Evolutionary conservation across 805 yeast species (phyloP), one percentile per base, ranked within the genome.

Genomic region (Jamesozyma hellenica): DNA sequence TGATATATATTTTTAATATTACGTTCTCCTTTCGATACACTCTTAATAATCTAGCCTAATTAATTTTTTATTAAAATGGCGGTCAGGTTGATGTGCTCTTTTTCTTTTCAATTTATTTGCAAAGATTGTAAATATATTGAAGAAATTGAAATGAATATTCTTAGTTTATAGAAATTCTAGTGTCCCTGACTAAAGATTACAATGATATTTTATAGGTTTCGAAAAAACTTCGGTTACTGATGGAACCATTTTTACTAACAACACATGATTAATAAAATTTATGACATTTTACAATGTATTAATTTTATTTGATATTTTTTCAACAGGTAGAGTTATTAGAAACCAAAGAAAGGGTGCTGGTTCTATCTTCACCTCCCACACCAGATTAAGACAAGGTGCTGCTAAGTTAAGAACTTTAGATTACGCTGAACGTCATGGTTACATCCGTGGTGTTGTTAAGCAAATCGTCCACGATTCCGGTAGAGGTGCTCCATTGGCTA

Each of bases 301-400:
- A 28, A 27, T 32, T 28, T 31, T 30, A 32, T 30, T 29, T 8
- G 15, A 28, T 9, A 34, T 14, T 16, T 43, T 49, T 40, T 30
- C 21, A 41, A 62, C 63, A 79, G 95, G 95, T 84, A 86, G 97
- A 82, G 99, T 92, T 76, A 92, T 92, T 79, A 94, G 98, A 79
- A 92, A 92, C 82, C 99, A 92, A 82, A 88, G 99, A 87, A 92
- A 92, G 79, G 97, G 97, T 83, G 95, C 96, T 74, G 97, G 98
- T 70, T 90, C 97, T 66, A 87, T 92, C 81, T 92, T 92, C 87
- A 82, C 94, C 70, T 81, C 98, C 66, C 95, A 90, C 92, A 90
- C 97, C 80, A 90, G 97, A 77, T 85, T 92, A 74, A 87, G 98
- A 84, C 85, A 92, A 77, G 98, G 98, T 72, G 97, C 98, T 70